Base-by-base conservation (phyloP, 495 filamentous ascomycete genomes). In the Penicillium bialowiezense region DNA sequence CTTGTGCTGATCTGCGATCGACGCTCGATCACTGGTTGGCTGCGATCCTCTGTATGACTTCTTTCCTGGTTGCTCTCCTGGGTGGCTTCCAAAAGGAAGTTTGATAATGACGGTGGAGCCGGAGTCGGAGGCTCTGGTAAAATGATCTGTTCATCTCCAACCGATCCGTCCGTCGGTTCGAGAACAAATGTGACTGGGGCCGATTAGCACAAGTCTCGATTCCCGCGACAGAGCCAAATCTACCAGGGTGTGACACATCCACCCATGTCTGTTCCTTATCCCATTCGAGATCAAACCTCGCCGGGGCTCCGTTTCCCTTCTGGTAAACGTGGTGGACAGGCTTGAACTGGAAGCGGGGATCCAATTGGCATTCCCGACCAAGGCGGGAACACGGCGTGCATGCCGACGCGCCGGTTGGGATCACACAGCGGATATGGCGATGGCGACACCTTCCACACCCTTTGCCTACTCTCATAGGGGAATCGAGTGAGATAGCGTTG, bases 381-480 rank as follows among this genome's bases (percentile, higher is more conserved):
- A 70, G 58, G 17, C 65, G 69, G 3, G 48, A 47, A 40, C 69
- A 72, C 13, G 62, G 52, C 21, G 62, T 63, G 46, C 69, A 70
- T 7, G 65, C 52, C 7, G 67, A 58, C 5, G 65, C 62, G 3
- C 63, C 69, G 1, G 48, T 18, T 7, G 54, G 48, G 34, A 67
- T 63, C 9, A 64, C 64, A 38, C 69, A 70, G 44, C 65, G 64
- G 17, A 72, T 65, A 57, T 72, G 69, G 48, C 69, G 69, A 66
- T 69, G 50, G 20, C 69, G 69, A 60, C 69, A 72, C 50, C 65
- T 53, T 54, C 57, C 60, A 62, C 69, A 72, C 50, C 69, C 69
- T 46, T 65, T 65, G 39, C 62, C 60, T 51, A 72, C 64, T 61
- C 69, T 62, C 69, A 70, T 70, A 53, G 44, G 52, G 48, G 35